Conservation (phyloP, 1,139 yeast genomes). For the Yamadazyma friedrichii region DNA sequence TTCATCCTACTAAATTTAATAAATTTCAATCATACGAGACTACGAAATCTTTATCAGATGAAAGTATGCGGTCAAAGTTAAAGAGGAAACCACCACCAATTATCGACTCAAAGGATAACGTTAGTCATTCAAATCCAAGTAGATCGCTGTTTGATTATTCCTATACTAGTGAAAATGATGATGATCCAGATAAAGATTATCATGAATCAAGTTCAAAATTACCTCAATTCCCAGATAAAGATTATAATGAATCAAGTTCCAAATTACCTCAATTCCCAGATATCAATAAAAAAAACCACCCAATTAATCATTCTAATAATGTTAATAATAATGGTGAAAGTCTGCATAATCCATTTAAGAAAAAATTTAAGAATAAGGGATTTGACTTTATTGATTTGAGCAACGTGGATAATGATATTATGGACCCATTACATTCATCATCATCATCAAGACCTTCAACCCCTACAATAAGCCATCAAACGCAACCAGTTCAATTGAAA, state of each 20-base stretch:
- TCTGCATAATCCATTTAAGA: slow-evolving; percentile 16
- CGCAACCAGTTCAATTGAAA: slow-evolving; percentile 44
- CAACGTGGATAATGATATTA: slow-evolving; percentile 15
- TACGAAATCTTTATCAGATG: slow-evolving; percentile 12
- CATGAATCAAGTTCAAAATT: slow-evolving; percentile 13
- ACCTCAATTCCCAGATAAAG: slow-evolving; percentile 29
- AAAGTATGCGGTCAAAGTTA: slow-evolving; percentile 13
- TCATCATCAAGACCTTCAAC: slow-evolving; percentile 17
- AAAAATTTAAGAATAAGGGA: slow-evolving; percentile 18
- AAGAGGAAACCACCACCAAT: slow-evolving; percentile 28
- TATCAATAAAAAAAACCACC: slow-evolving; percentile 10
- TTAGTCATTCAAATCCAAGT: slow-evolving; percentile 11
- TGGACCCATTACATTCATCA: slow-evolving; percentile 13
- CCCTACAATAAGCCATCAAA: slow-evolving; percentile 16
- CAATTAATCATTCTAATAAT: background rate
- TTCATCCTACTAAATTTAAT: slow-evolving; percentile 1
- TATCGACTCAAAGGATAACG: slow-evolving; percentile 2
- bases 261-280: slow-evolving; percentile 31
- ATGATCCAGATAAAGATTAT: slow-evolving; percentile 9
- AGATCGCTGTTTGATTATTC: slow-evolving; percentile 18
- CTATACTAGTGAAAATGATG: slow-evolving; percentile 14
- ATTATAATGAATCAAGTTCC: slow-evolving; percentile 8
- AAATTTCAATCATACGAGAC: slow-evolving; percentile 14
- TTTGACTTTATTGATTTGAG: slow-evolving; percentile 16
- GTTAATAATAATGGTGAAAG: background rate